phyloP scores from a whole-genome alignment of 768 basidiomycete genomes.

The Russula vinacea region DNA sequence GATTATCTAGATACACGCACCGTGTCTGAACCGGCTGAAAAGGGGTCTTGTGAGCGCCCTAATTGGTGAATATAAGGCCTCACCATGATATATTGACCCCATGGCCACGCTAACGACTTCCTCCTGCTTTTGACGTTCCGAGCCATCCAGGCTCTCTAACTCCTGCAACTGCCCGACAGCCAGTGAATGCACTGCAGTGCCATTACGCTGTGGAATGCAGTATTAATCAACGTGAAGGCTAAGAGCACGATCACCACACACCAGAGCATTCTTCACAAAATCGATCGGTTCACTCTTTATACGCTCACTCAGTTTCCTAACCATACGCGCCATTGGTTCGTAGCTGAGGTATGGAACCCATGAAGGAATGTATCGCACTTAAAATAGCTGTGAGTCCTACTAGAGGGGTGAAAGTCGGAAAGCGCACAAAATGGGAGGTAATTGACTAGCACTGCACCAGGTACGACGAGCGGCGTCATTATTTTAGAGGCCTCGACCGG shows the following conservation, averaged over 20 bases:
- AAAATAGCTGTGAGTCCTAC: background rate
- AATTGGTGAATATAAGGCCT: background rate
- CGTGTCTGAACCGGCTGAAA: constrained; percentile 18
- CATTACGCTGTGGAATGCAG: background rate
- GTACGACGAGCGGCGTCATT: background rate
- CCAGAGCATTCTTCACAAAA: constrained; percentile 10
- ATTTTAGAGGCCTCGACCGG: background rate
- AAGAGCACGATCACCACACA: background rate
- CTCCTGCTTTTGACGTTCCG: constrained; percentile 4
- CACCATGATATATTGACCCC: constrained; percentile 15
- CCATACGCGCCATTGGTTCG: background rate
- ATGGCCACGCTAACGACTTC: background rate
- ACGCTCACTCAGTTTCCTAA: background rate
- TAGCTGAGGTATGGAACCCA: constrained; percentile 16
- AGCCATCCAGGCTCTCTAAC: constrained; percentile 1
- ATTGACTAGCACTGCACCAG: constrained; percentile 15
- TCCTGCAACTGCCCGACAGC: constrained; percentile 10
- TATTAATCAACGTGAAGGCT: background rate
- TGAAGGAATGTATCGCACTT: constrained; percentile 16
- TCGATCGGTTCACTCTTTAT: background rate
- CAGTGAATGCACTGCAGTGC: constrained; percentile 14
- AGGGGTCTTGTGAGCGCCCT: background rate
- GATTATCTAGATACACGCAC: background rate
- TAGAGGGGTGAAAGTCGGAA: too few species aligned
- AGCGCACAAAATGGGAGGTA: constrained; percentile 19